Percentiles rank a stretch among this genome's conserved stretches.
Evolutionary conservation across 116 monocot species (phyloP).

Genomic region (Papilionanthe hybrid): DNA sequence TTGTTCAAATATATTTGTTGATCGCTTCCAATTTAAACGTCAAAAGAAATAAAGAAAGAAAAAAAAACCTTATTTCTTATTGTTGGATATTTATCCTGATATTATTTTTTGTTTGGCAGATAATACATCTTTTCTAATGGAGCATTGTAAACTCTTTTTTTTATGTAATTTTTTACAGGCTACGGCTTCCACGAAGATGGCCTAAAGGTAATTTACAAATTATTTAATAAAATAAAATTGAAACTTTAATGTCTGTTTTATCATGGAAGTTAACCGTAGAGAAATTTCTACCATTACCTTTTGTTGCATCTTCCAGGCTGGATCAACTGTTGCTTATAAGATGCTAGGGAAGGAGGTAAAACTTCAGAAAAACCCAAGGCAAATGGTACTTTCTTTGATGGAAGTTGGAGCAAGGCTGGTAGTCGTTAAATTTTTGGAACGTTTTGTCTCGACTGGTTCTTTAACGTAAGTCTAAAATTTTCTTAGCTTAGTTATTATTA

Average conservation of each 20-base stretch:
- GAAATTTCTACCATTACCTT: constrained; percentile 2
- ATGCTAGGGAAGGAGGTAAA: constrained; percentile 40
- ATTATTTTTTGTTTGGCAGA: not conserved
- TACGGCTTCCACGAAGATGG: constrained; percentile 99
- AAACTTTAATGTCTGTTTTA: not conserved
- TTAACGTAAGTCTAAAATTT: constrained; percentile 50
- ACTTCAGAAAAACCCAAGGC: constrained; percentile 44
- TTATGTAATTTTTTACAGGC: constrained; percentile 37
- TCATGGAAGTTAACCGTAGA: not conserved
- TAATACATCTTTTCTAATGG: not conserved
- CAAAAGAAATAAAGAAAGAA: not conserved
- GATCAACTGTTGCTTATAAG: constrained; percentile 50
- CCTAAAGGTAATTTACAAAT: constrained; percentile 49
- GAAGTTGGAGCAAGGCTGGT: constrained; percentile 74
- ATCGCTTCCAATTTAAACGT: not conserved
- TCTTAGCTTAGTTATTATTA: not conserved
- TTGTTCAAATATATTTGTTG: not conserved
- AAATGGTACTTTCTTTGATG: constrained; percentile 69
- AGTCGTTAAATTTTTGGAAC: constrained; percentile 60
- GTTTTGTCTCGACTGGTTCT: constrained; percentile 47
- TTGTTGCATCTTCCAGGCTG: constrained; percentile 45
- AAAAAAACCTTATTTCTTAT: not conserved
- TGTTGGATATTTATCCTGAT: not conserved
- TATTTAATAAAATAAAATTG: not conserved
- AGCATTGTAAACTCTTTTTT: not conserved